Evolutionary conservation across 2,329 filamentous ascomycete species (phyloP).

Genomic region (Teratosphaeria gauchensis): DNA sequence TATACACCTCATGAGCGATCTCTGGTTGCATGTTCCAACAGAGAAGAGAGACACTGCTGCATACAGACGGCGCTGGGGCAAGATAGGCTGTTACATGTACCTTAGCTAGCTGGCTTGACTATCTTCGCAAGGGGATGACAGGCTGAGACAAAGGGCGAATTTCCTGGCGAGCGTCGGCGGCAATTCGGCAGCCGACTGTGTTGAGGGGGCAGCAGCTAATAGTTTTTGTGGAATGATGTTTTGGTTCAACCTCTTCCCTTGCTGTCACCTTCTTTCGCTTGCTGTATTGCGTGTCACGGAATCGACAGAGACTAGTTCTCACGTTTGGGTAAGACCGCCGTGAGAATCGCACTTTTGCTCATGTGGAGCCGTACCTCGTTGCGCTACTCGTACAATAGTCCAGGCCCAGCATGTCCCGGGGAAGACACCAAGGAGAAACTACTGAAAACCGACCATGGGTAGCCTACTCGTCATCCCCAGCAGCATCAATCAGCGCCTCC

Average conservation of each 20-base stretch:
- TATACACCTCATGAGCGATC: neutral
- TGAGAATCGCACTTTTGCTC: too few relatives aligned
- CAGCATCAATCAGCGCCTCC: conserved; percentile 29
- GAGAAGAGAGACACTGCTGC: neutral
- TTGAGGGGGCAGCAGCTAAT: neutral
- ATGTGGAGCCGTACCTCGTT: too few relatives aligned
- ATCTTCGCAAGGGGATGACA: neutral
- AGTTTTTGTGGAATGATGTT: neutral
- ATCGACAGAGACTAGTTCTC: too few relatives aligned
- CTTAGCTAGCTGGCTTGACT: neutral
- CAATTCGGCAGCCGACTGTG: neutral
- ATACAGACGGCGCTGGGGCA: neutral
- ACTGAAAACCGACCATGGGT: too few relatives aligned
- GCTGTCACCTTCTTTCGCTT: neutral
- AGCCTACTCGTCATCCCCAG: neutral
- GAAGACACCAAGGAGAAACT: neutral
- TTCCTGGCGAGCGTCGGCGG: neutral
- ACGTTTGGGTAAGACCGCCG: too few relatives aligned
- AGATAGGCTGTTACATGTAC: neutral
- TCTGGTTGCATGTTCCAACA: neutral
- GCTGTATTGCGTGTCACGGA: too few relatives aligned
- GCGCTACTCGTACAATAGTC: too few relatives aligned
- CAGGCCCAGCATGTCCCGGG: neutral
- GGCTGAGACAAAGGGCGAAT: neutral
- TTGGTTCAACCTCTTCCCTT: neutral